Evolutionary conservation across 2,329 filamentous ascomycete genomes (phyloP).

Genomic region (Penicillium rolfsii): DNA sequence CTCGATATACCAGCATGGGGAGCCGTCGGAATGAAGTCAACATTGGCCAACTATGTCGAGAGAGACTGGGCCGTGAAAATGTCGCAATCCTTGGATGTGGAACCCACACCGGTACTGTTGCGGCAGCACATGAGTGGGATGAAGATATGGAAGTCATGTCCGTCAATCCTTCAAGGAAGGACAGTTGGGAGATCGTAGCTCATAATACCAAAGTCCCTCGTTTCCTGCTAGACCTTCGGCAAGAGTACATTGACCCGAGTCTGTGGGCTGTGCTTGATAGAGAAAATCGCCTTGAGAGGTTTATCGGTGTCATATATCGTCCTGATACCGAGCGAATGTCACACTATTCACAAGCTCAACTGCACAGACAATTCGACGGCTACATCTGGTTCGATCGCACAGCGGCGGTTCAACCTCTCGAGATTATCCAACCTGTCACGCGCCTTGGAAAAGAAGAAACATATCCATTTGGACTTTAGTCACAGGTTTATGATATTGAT

Average conservation of each 20-base stretch:
- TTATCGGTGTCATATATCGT: constrained; percentile 58
- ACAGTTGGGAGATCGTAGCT: constrained; percentile 56
- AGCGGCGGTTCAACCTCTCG: constrained; percentile 50
- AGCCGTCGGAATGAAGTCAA: constrained; percentile 51
- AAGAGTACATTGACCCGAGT: constrained; percentile 38
- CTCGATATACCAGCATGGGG: constrained; percentile 57
- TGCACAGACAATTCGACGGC: constrained; percentile 56
- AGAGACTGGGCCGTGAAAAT: constrained; percentile 46
- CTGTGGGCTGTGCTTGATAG: constrained; percentile 43
- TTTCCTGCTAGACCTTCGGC: constrained; percentile 54
- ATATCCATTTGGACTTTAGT: constrained; percentile 56
- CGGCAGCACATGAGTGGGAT: constrained; percentile 57
- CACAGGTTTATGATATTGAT: too few species aligned
- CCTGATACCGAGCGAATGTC: constrained; percentile 55
- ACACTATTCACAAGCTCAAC: constrained; percentile 53
- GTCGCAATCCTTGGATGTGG: constrained; percentile 53
- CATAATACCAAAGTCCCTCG: constrained; percentile 51
- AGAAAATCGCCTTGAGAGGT: constrained; percentile 51
- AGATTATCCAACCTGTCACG: constrained; percentile 51
- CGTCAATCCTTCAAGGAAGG: constrained; percentile 50
- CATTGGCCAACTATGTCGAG: constrained; percentile 58
- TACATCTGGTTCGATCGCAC: constrained; percentile 57
- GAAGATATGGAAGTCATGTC: constrained; percentile 56
- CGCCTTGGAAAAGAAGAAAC: constrained; percentile 52
- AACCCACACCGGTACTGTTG: constrained; percentile 57